Percentiles rank a stretch among this genome's conserved stretches.
phyloP scores from a whole-genome alignment of 2,329 filamentous ascomycete species.

The Botrytis aclada region DNA sequence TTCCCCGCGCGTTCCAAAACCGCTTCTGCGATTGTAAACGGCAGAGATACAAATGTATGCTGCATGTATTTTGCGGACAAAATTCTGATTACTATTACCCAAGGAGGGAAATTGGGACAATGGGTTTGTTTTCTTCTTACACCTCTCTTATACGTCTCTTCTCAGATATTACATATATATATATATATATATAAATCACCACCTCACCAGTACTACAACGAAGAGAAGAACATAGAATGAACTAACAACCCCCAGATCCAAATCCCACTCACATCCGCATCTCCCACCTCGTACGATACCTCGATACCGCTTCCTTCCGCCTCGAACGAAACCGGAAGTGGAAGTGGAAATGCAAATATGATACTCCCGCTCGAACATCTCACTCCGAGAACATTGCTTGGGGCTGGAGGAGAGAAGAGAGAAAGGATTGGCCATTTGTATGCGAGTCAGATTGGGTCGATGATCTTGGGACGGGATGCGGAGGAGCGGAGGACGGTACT shows the following conservation, averaged over 20 bases:
- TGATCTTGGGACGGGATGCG: slow-evolving; percentile 68
- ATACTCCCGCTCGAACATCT: slow-evolving; percentile 82
- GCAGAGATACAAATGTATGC: slow-evolving; percentile 68
- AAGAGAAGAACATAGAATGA: no score
- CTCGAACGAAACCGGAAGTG: not conserved
- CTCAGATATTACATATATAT: no score
- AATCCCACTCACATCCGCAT: slow-evolving; percentile 70
- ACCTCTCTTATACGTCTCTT: no score
- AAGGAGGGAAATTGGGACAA: slow-evolving; percentile 81
- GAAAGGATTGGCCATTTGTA: slow-evolving; percentile 85
- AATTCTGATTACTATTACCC: slow-evolving; percentile 84
- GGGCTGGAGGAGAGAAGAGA: slow-evolving; percentile 73
- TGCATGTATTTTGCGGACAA: slow-evolving; percentile 80
- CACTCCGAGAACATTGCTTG: slow-evolving; percentile 82
- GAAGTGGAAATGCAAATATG: slow-evolving; percentile 40
- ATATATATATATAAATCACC: no score
- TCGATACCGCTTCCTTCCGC: slow-evolving; percentile 40
- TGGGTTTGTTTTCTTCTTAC: slow-evolving; percentile 61
- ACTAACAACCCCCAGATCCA: slow-evolving; percentile 55
- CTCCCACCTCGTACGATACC: slow-evolving; percentile 56
- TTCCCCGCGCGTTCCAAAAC: slow-evolving; percentile 35
- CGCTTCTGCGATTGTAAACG: slow-evolving; percentile 62
- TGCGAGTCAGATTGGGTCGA: slow-evolving; percentile 83
- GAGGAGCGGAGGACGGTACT: slow-evolving; percentile 60
- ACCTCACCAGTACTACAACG: not conserved